A percentile compares a stretch with the other conserved stretches of the same genome.
Conservation (phyloP, 371 early-diverging fungal species). For the Mortierella sp. region DNA sequence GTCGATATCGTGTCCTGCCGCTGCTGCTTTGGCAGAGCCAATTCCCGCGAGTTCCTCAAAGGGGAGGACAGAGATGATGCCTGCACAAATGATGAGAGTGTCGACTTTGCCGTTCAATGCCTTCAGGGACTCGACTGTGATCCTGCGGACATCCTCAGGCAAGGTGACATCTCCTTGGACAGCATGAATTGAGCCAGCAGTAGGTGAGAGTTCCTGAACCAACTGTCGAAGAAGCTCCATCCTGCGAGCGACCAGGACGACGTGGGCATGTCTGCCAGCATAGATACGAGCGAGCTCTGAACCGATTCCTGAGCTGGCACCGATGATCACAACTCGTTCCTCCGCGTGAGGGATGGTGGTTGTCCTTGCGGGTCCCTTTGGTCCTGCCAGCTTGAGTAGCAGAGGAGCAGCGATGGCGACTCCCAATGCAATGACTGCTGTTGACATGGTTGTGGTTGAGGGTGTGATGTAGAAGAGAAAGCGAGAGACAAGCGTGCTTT, state of each 20-base stretch:
- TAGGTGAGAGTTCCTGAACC: conserved; percentile 46
- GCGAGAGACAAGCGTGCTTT: not conserved
- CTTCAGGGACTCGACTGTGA: conserved; percentile 33
- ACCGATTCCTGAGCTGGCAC: conserved; percentile 89
- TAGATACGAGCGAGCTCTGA: conserved; percentile 76
- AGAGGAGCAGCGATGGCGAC: conserved; percentile 19
- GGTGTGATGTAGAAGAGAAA: not conserved
- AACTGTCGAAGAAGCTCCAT: conserved; percentile 64
- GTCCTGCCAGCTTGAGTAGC: conserved; percentile 1
- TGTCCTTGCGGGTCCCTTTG: conserved; percentile 26
- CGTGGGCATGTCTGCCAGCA: conserved; percentile 76
- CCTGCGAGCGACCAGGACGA: conserved; percentile 81
- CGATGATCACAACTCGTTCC: conserved; percentile 83
- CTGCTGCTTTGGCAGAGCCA: conserved; percentile 11
- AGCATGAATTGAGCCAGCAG: conserved; percentile 36
- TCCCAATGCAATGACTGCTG: conserved; percentile 11
- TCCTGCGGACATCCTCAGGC: conserved; percentile 32
- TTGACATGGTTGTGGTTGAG: conserved; percentile 3
- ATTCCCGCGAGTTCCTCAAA: conserved; percentile 71
- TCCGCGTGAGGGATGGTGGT: conserved; percentile 29
- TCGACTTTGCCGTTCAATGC: conserved; percentile 64
- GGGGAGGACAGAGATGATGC: conserved; percentile 74
- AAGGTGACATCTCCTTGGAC: conserved; percentile 40
- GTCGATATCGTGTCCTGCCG: not conserved
- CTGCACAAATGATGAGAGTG: conserved; percentile 79